Base-by-base conservation (phyloP, 257 asterid species). In the Petrea volubilis region DNA sequence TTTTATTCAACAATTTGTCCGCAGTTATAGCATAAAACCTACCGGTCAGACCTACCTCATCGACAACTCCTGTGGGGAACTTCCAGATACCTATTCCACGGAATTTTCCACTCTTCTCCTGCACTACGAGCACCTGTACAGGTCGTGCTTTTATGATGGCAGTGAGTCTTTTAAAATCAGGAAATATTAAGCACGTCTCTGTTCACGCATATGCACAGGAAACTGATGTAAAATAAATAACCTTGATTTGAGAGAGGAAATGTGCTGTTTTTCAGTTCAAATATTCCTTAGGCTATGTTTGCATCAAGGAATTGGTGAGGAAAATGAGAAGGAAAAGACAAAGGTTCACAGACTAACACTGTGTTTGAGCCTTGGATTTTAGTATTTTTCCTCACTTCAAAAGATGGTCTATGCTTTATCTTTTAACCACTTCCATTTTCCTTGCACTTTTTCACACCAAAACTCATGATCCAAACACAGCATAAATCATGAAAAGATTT, bases 11-110 rank as follows among this genome's bases (percentile, higher is more conserved):
- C 44, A 58, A 3, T 9, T 36, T 73, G 60, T 23, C 34, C 62
- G 44, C 41, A 33, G 36, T 60, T 60, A 40, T 29, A 53, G 60
- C 6, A 52, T 17, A 49, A 34, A 21, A 74, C 57, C 59, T 58
- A 53, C 60, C 44, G 31, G 34, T 18, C 27, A 60, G 20, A 70
- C 85, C 77, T 64, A 95, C 99, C 99, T 91, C 95, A 64, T 95
- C 97, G 51, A 92, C 99, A 76, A 92, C 99, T 74, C 99, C 99
- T 0, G 99, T 95, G 18, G 99, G 99, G 56, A 95, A 74, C 82
- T 95, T 92, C 99, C 97, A 92, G 33, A 90, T 78, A 61, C 98
- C 97, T 2, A 86, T 83, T 82, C 98, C 98, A 20, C 85, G 82
- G 68, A 90, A 80, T 17, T 24, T 60, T 79, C 99, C 99, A 71